A percentile compares a stretch with the other conserved stretches of the same genome.
Evolutionary conservation across 345 rosid species (phyloP).

Genomic region (Hibiscus trionum): DNA sequence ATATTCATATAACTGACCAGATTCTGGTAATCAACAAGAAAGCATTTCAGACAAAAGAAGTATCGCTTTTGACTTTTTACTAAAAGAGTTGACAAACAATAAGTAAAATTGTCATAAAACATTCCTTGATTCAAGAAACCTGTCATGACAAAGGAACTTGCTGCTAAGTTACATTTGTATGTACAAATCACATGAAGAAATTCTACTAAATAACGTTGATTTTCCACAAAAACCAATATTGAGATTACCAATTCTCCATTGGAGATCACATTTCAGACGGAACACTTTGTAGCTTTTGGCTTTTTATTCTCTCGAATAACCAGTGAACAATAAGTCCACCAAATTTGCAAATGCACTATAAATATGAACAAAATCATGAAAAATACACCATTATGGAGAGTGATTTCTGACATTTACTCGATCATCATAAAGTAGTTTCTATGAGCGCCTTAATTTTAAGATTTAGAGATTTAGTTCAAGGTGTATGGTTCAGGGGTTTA

Average conservation of each 20-base stretch:
- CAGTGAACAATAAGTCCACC: background rate
- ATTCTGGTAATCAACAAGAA: background rate
- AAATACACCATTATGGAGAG: background rate
- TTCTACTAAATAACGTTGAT: background rate
- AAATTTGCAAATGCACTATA: background rate
- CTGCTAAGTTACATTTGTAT: background rate
- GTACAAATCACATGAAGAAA: background rate
- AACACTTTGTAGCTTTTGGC: slow-evolving; percentile 8
- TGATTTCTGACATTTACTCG: background rate
- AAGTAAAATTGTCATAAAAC: background rate
- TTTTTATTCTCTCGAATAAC: background rate
- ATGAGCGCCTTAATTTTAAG: too few species aligned
- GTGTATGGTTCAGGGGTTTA: too few species aligned
- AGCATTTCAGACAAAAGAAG: background rate
- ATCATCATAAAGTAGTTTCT: background rate
- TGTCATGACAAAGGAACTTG: background rate
- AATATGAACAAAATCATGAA: background rate
- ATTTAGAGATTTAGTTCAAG: too few species aligned
- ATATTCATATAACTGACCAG: background rate
- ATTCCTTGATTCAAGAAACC: slow-evolving; percentile 4
- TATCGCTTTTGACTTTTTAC: background rate
- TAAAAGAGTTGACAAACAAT: background rate
- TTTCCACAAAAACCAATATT: background rate
- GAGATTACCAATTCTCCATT: background rate
- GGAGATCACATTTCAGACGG: background rate